A percentile compares a stretch with the other conserved stretches of the same genome.
These are phyloP conservation scores for Hypoxylon lienhwacheense DNA, from an alignment of 495 filamentous ascomycete genomes.

Conservation along the genomic window DNA sequence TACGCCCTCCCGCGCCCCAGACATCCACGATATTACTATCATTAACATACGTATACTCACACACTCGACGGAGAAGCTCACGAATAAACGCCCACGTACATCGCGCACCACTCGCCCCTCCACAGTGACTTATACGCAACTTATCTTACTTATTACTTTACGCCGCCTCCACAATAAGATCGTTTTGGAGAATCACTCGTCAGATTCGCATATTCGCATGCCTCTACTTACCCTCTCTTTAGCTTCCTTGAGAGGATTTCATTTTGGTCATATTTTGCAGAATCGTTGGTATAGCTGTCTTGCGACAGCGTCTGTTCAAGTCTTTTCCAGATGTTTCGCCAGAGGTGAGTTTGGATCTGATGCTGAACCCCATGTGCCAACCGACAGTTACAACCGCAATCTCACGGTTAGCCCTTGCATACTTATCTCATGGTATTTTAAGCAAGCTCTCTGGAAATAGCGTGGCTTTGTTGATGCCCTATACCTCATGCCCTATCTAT, in stretches of 20 bases:
- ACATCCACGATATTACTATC: slow-evolving; percentile 31
- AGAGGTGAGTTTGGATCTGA: slow-evolving; percentile 42
- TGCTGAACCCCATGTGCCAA: slow-evolving; percentile 5
- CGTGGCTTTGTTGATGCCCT: slow-evolving; percentile 24
- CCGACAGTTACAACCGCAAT: too few species aligned
- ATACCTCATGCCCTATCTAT: slow-evolving; percentile 20
- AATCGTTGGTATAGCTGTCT: slow-evolving; percentile 24
- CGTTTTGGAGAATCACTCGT: slow-evolving; percentile 1
- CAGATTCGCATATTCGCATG: slow-evolving; percentile 20
- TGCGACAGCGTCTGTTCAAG: slow-evolving; percentile 34
- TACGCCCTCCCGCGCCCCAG: slow-evolving; percentile 26
- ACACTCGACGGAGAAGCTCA: slow-evolving; percentile 24
- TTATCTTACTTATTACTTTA: slow-evolving; percentile 4
- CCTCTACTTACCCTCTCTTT: slow-evolving; percentile 11
- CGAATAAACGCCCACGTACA: slow-evolving; percentile 17
- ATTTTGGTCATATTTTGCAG: slow-evolving; percentile 27
- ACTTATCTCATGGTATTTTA: too few species aligned
- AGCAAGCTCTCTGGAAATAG: slow-evolving; percentile 8
- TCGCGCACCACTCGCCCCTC: slow-evolving; percentile 11
- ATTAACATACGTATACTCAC: slow-evolving; percentile 26
- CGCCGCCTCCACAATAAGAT: slow-evolving; percentile 15
- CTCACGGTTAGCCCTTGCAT: slow-evolving; percentile 21
- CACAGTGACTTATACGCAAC: slow-evolving; percentile 23
- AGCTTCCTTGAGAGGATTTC: slow-evolving; percentile 8
- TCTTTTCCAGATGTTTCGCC: slow-evolving; percentile 43